phyloP scores from a whole-genome alignment of 306 rosid genomes.

The Dryas alaskensis region DNA sequence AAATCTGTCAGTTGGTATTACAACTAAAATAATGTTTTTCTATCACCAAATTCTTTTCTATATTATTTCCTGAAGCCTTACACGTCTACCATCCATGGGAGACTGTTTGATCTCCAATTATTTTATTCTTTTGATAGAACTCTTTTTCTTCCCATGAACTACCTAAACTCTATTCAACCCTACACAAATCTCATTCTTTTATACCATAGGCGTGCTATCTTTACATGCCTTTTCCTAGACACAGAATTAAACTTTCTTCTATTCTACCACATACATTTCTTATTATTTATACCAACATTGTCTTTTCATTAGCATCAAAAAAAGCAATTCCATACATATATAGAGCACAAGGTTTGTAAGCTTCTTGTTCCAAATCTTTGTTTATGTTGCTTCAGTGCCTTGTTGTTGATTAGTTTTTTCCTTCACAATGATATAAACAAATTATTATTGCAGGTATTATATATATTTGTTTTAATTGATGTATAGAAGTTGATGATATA shows the following conservation, averaged over 20 bases:
- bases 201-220: conserved; percentile 40
- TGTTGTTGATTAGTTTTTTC: background rate
- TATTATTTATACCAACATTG: conserved; percentile 40
- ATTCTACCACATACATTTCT: background rate
- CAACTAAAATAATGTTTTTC: no score
- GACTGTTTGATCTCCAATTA: background rate
- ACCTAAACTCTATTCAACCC: conserved; percentile 49
- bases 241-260: conserved; percentile 18
- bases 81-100: background rate
- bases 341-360: conserved; percentile 36
- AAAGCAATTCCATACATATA: conserved; percentile 8
- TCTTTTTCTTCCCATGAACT: conserved; percentile 49
- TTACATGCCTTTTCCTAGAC: conserved; percentile 41
- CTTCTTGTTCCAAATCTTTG: conserved; percentile 17
- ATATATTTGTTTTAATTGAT: background rate
- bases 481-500: background rate
- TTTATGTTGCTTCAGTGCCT: conserved; percentile 5
- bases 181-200: conserved; percentile 32
- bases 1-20: no score
- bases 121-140: background rate
- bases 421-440: background rate
- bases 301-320: conserved; percentile 37
- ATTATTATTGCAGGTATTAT: background rate
- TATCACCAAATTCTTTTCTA: no score
- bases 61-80: background rate